Base-by-base conservation (phyloP, 768 basidiomycete species). In the Mycena venus region DNA sequence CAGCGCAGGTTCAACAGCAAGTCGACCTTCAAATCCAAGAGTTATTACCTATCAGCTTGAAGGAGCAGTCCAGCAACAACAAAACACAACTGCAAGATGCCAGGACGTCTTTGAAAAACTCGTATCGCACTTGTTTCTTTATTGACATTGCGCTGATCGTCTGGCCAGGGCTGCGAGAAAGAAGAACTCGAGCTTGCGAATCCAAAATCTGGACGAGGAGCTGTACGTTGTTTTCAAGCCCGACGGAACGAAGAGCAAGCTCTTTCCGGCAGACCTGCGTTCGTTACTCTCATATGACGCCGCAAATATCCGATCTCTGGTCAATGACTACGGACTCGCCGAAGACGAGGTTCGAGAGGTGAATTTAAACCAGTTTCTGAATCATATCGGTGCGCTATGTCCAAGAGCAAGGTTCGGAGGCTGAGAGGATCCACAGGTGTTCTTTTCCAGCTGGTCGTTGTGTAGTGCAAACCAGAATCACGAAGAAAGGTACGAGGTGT, bases 331-430 rank as follows among this genome's bases (percentile, higher is more conserved):
- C 12, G 63, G 44, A 25, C 84, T 93, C 19, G 80, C 78, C 8
- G 86, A 85, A 38, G 83, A 86, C 25, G 85, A 86, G 3, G 78
- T 83, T 15, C 79, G 85, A 34, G 84, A 87, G 63, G 82, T 79
- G 72, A 91, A 91, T 77, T 80, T 90, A 58, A 90, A 88, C 73
- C 81, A 84, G n/a, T 92, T 93, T 79, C 85, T 92, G 81, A 80
- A 85, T 34, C 88, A 90, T 77, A 88, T 91, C 68, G 91, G 91
- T 89, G 72, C 77, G 81, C 74, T 15, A 2, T 15, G n/a, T 14
- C 14, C 34, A 8, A 31, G 27, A 49, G 31, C 2, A 44, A 23
- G 14, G 17, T 51, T 58, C 51, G 53, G 49, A 63, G 32, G 40
- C 58, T 61, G 38, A 62, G 36, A 60, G 68, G 21, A 64, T 55